These are phyloP conservation scores for Lentinula guzmanii DNA, from an alignment of 768 basidiomycete species.

Conservation along the genomic window DNA sequence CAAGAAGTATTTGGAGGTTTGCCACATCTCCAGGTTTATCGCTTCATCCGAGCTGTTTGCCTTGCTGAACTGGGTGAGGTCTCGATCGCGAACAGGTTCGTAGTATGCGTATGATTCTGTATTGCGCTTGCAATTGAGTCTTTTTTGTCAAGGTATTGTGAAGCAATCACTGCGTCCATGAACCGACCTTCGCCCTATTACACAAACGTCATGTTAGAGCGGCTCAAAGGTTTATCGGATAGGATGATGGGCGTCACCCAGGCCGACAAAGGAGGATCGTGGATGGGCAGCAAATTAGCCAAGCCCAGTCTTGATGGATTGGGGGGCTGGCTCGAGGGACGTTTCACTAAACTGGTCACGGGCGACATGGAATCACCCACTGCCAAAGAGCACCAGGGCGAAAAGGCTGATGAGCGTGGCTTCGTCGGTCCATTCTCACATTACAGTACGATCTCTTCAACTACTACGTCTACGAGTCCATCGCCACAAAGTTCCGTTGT, in stretches of 20 bases:
- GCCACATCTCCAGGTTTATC: conserved; percentile 83
- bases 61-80: conserved; percentile 82
- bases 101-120: neutral
- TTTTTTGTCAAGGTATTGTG: conserved; percentile 70
- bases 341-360: conserved; percentile 91
- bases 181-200: conserved; percentile 61
- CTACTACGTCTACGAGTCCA: conserved; percentile 65
- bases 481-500: conserved; percentile 63
- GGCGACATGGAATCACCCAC: conserved; percentile 69
- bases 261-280: conserved; percentile 73
- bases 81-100: conserved; percentile 68
- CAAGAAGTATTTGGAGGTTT: conserved; percentile 82
- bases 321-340: conserved; percentile 87
- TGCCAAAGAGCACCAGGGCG: conserved; percentile 27
- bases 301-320: conserved; percentile 92
- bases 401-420: conserved; percentile 31
- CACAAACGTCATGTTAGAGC: conserved; percentile 59
- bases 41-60: conserved; percentile 67
- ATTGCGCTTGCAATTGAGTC: neutral
- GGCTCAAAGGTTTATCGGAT: conserved; percentile 73
- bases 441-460: conserved; percentile 87
- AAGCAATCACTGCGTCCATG: conserved; percentile 73
- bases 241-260: conserved; percentile 69
- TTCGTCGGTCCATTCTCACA: conserved; percentile 84
- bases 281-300: conserved; percentile 81